Evolutionary conservation across 805 yeast genomes (phyloP), one percentile per base, ranked within the genome.

Genomic region (Debaryomyces tyrocola): DNA sequence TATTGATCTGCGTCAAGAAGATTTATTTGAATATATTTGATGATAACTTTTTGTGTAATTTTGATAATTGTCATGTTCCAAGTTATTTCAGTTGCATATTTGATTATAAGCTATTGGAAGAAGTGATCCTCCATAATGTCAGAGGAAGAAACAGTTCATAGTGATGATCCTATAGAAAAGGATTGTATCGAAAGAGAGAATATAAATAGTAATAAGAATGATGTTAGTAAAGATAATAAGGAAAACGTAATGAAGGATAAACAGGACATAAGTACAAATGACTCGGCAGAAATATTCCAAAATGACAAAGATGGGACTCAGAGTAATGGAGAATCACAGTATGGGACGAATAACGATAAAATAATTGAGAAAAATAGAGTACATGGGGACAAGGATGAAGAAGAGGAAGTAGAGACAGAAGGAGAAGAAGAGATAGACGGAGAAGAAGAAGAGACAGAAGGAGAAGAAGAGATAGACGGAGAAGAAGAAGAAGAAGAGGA

Each of bases 401-500:
- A n/a, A 27, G 11, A 14, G 27, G 14, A 21, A 15, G 1, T 18
- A 17, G 11, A 24, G 10, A 24, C 27, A 24, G 27, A 28, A 1
- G 24, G 27, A 39, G 41, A 39, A 4, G 35, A 17, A 1, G n/a
- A 6, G 11, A 7, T 21, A 7, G 33, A 43, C n/a, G 35, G 24
- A 27, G 10, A 14, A 39, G 14, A 21, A 15, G 1, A 28, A 17
- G 10, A 21, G 7, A 24, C 27, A 24, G 27, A 28, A 1, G 24
- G 27, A 39, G 41, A 39, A 2, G 34, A 15, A 1, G n/a, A 8
- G 12, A 9, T 4, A 9, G 33, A 43, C n/a, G 35, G 18, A n/a
- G 44, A 46, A 9, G 38, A 18, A 8, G 35, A 29, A 14, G 50
- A 47, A 17, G 47, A 24, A 20, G 44, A 37, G 14, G 51, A 46